A percentile compares a stretch with the other conserved stretches of the same genome.
Evolutionary conservation across 495 filamentous ascomycete genomes (phyloP).

Genomic region (Pseudoneurospora amorphoporcata): DNA sequence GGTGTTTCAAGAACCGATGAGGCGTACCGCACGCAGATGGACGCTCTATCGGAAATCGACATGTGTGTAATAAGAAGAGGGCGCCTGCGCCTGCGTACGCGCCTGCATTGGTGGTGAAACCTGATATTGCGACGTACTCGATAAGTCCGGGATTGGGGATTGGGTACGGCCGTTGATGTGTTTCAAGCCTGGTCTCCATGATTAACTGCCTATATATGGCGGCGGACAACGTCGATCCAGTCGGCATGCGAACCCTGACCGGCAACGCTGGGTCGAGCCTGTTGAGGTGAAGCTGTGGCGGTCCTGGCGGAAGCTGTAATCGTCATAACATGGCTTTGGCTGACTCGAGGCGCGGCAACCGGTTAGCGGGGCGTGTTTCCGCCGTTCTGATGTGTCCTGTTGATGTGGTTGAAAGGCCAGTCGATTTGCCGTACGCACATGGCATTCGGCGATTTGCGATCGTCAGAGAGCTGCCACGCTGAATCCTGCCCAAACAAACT

Average conservation of each 20-base stretch:
- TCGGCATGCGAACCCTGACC: not conserved
- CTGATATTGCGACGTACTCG: not conserved
- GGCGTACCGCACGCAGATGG: not conserved
- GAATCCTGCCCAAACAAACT: not conserved
- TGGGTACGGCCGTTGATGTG: slow-evolving; percentile 5
- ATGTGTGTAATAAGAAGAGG: not conserved
- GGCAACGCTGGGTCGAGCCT: slow-evolving; percentile 3
- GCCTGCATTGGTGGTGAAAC: slow-evolving; percentile 3
- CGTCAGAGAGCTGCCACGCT: not conserved
- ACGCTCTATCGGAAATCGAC: not conserved
- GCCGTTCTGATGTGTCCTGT: not conserved
- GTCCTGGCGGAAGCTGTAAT: slow-evolving; percentile 6
- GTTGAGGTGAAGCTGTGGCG: slow-evolving; percentile 13
- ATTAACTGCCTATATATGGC: not conserved
- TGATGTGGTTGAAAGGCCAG: not conserved
- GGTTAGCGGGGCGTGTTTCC: not conserved
- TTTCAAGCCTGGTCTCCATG: not conserved
- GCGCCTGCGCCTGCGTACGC: not conserved
- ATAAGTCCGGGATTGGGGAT: not conserved
- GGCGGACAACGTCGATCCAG: slow-evolving; percentile 2
- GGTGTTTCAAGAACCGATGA: slow-evolving; percentile 9
- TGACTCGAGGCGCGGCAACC: not conserved
- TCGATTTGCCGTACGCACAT: not conserved
- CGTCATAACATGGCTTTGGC: not conserved
- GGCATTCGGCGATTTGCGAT: not conserved